Evolutionary conservation across 257 asterid species (phyloP).

Genomic region (Primulina huaijiensis): DNA sequence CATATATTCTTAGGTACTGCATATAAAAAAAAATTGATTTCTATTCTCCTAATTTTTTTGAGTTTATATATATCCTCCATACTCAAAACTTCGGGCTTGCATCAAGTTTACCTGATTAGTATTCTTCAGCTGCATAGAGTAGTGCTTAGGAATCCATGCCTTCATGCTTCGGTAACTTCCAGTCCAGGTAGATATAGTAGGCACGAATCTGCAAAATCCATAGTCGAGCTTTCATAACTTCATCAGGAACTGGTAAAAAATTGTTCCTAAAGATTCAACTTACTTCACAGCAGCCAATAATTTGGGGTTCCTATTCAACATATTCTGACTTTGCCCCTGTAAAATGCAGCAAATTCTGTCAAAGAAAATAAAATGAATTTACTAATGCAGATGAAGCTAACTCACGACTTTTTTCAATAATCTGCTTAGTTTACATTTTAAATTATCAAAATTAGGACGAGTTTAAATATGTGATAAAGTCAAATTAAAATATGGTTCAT

Average conservation of each 20-base stretch:
- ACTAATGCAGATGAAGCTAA: neutral
- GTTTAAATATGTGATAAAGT: no score
- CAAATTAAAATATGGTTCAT: no score
- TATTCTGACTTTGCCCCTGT: conserved; percentile 53
- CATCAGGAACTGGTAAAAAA: neutral
- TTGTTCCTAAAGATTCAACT: conserved; percentile 17
- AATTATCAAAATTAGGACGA: no score
- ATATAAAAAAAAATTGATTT: no score
- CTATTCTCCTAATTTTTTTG: neutral
- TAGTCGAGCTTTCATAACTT: conserved; percentile 2
- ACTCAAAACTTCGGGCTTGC: no score
- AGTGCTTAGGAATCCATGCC: conserved; percentile 87
- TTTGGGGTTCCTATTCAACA: conserved; percentile 50
- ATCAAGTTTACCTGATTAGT: conserved; percentile 54
- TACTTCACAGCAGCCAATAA: conserved; percentile 70
- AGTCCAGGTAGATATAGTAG: conserved; percentile 78
- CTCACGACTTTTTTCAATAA: neutral
- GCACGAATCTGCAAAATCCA: conserved; percentile 44
- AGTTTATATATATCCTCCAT: no score
- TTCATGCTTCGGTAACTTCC: conserved; percentile 82
- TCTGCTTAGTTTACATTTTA: neutral
- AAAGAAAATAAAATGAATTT: neutral
- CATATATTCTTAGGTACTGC: no score
- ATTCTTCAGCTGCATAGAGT: conserved; percentile 85
- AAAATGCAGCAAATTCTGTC: conserved; percentile 10